Conservation (phyloP, 441 rosid species). For the Mallotus repandus region DNA sequence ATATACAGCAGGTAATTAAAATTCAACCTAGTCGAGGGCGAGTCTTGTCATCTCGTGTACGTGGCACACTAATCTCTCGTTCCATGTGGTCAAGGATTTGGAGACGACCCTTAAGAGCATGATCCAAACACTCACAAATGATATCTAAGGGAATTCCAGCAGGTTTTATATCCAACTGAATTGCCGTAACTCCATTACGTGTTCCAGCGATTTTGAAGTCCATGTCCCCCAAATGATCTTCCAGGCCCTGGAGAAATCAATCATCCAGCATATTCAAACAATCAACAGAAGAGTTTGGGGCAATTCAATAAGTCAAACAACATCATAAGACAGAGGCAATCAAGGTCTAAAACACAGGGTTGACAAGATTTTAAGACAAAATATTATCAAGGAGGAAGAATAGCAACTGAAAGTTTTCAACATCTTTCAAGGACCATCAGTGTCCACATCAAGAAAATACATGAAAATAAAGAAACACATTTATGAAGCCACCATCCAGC, state of each 20-base stretch:
- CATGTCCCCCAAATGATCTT: conserved; percentile 99
- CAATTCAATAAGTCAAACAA: background rate
- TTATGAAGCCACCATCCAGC: background rate
- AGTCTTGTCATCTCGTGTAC: conserved; percentile 49
- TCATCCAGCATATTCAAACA: conserved; percentile 22
- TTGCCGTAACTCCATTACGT: conserved; percentile 81
- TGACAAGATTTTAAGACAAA: background rate
- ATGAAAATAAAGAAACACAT: conserved; percentile 3
- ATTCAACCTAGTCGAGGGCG: conserved; percentile 73
- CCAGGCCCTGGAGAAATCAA: conserved; percentile 65
- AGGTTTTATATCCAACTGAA: conserved; percentile 96
- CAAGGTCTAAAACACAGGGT: background rate
- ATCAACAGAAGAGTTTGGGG: conserved; percentile 5
- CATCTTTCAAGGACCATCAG: conserved; percentile 7
- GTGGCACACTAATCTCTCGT: conserved; percentile 69
- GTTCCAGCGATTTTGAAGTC: conserved; percentile 98
- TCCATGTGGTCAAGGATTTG: conserved; percentile 95
- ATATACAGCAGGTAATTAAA: conserved; percentile 22
- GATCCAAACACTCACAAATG: conserved; percentile 81
- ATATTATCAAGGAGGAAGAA: conserved; percentile 8
- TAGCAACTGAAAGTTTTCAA: background rate
- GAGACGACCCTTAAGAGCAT: conserved; percentile 84
- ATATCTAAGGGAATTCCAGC: conserved; percentile 97
- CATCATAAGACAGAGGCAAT: background rate
- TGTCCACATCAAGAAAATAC: background rate